Percentiles rank a stretch among this genome's conserved stretches.
phyloP scores from a whole-genome alignment of 306 rosid genomes.

The Cicer cuneatum region DNA sequence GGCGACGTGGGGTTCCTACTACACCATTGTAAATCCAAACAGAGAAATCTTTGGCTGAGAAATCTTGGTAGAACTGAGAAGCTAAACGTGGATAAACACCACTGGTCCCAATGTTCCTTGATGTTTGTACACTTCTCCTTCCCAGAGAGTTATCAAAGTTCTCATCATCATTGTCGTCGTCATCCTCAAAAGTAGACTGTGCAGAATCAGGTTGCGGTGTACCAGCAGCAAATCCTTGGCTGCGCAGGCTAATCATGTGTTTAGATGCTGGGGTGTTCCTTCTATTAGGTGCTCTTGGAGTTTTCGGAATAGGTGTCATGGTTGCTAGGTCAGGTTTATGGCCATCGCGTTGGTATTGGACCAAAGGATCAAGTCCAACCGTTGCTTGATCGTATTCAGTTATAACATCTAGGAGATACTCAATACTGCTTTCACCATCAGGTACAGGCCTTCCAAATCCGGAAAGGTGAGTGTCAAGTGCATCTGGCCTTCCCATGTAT shows the following conservation, averaged over 20 bases:
- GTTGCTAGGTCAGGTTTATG: conserved; percentile 66
- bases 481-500: conserved; percentile 77
- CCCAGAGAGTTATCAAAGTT: conserved; percentile 77
- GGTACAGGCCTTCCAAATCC: conserved; percentile 92
- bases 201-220: conserved; percentile 54
- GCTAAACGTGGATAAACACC: conserved; percentile 76
- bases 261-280: conserved; percentile 57
- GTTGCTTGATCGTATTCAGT: conserved; percentile 84
- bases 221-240: conserved; percentile 61
- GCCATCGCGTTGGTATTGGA: conserved; percentile 67
- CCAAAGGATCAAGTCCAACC: conserved; percentile 79
- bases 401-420: conserved; percentile 86
- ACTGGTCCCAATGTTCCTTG: conserved; percentile 50
- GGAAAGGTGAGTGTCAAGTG: conserved; percentile 59
- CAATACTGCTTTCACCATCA: conserved; percentile 73
- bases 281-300: conserved; percentile 53
- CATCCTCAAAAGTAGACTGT: conserved; percentile 48
- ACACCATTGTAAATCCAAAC: conserved; percentile 81
- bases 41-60: conserved; percentile 78
- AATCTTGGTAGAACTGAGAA: conserved; percentile 84
- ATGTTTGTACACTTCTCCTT: conserved; percentile 61
- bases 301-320: conserved; percentile 59
- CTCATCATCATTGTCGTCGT: conserved; percentile 54
- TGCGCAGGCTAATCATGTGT: conserved; percentile 60
- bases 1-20: conserved; percentile 71